These are phyloP conservation scores for Fusarium neocosmosporiellum DNA, from an alignment of 2,329 filamentous ascomycete genomes.

Conservation along the genomic window DNA sequence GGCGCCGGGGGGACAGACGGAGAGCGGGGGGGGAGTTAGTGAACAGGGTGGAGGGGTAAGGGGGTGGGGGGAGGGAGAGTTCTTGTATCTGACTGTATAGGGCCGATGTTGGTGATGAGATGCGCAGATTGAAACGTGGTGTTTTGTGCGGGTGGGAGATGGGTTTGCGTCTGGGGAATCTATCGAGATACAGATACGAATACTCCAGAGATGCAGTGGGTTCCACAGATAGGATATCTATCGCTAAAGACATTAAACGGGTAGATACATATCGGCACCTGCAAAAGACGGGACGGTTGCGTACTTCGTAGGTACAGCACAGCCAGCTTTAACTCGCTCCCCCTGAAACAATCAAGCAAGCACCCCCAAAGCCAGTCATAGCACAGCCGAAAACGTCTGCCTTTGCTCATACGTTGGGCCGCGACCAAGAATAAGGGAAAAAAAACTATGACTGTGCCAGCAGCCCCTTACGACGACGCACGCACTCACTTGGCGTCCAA, in stretches of 20 bases:
- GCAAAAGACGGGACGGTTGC: not conserved
- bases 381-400: not conserved
- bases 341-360: not conserved
- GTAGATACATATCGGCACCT: not conserved
- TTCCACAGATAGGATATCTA: not conserved
- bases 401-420: conserved; percentile 14
- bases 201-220: not conserved
- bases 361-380: not conserved
- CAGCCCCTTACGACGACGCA: conserved; percentile 16
- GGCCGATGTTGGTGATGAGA: not conserved
- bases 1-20: conserved; percentile 24
- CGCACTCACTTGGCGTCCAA: conserved; percentile 38
- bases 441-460: conserved; percentile 16
- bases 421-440: not conserved
- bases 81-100: not conserved
- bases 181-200: not conserved
- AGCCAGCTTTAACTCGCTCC: not conserved
- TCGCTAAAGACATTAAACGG: not conserved
- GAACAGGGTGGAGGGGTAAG: conserved; percentile 4
- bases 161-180: not conserved
- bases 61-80: not conserved
- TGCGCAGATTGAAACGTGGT: not conserved
- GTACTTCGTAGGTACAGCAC: not conserved
- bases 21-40: conserved; percentile 1
- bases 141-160: not conserved